phyloP scores from a whole-genome alignment of 129 eudicot genomes.

The Helianthus tuberosus region DNA sequence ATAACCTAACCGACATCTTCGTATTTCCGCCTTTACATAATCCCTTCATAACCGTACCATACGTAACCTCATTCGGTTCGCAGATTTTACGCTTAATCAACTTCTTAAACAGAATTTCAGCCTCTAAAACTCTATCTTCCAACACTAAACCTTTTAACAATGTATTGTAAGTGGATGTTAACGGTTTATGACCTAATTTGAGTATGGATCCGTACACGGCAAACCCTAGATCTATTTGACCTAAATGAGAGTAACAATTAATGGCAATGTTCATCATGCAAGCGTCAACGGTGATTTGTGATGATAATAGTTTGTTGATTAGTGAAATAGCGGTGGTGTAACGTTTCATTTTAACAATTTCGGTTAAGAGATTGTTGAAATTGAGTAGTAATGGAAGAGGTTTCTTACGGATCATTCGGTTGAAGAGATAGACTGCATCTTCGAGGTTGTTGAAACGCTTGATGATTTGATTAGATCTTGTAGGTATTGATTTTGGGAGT shows the following conservation, averaged over 20 bases:
- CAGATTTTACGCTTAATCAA: constrained; percentile 20
- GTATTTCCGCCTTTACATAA: constrained; percentile 45
- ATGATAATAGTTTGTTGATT: constrained; percentile 29
- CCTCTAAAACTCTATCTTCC: constrained; percentile 30
- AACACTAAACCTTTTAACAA: constrained; percentile 45
- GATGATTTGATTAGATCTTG: not conserved
- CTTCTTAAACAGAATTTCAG: constrained; percentile 38
- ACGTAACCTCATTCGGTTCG: constrained; percentile 37
- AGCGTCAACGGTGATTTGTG: constrained; percentile 22
- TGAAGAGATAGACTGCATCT: constrained; percentile 31
- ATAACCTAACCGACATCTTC: constrained; percentile 30
- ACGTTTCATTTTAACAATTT: constrained; percentile 36
- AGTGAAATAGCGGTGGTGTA: constrained; percentile 37
- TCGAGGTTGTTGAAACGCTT: constrained; percentile 26
- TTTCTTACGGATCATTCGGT: constrained; percentile 33
- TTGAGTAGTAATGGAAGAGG: constrained; percentile 32
- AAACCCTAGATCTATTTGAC: constrained; percentile 35
- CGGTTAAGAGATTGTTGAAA: constrained; percentile 36
- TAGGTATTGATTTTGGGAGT: constrained; percentile 3
- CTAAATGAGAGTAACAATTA: constrained; percentile 38
- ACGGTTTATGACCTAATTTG: constrained; percentile 38
- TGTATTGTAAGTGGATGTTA: constrained; percentile 38
- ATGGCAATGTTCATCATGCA: constrained; percentile 42
- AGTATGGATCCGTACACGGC: constrained; percentile 33
- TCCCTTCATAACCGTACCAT: constrained; percentile 46